Evolutionary conservation across 1,284 basidiomycete species (phyloP).

Genomic region (Boletus holoroseus): DNA sequence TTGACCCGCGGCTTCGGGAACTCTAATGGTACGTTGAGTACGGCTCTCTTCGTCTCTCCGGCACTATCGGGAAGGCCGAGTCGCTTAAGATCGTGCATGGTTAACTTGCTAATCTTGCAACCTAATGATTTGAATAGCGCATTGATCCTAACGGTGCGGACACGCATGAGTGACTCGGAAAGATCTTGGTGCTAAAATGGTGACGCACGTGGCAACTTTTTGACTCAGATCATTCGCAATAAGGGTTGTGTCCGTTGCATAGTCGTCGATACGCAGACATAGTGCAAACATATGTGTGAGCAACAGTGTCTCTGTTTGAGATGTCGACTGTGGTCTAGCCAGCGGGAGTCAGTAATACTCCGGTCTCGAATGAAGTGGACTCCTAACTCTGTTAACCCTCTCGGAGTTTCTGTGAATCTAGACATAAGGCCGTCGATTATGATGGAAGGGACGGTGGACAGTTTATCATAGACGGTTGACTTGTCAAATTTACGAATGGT

Average conservation of each 20-base stretch:
- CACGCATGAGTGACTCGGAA: not conserved
- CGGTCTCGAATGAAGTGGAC: not conserved
- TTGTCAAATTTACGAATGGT: slow-evolving; percentile 44
- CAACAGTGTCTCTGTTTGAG: slow-evolving; percentile 63
- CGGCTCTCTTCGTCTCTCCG: slow-evolving; percentile 59
- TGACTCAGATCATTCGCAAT: slow-evolving; percentile 73
- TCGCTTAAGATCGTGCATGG: slow-evolving; percentile 57
- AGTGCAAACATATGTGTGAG: slow-evolving; percentile 76
- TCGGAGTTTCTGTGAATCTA: slow-evolving; percentile 71
- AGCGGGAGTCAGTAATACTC: not conserved
- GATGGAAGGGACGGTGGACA: slow-evolving; percentile 54
- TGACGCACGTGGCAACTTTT: slow-evolving; percentile 53
- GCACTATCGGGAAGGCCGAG: slow-evolving; percentile 60
- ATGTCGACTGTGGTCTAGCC: slow-evolving; percentile 60
- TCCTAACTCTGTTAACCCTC: slow-evolving; percentile 58
- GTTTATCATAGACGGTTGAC: slow-evolving; percentile 48
- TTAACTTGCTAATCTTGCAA: slow-evolving; percentile 63
- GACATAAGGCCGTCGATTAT: slow-evolving; percentile 72
- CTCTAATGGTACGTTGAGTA: slow-evolving; percentile 67
- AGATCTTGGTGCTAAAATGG: not conserved
- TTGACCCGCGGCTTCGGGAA: slow-evolving; percentile 61
- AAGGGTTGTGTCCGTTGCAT: slow-evolving; percentile 58
- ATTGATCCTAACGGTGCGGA: slow-evolving; percentile 38
- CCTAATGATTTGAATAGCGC: slow-evolving; percentile 52
- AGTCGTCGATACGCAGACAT: slow-evolving; percentile 74